These are phyloP conservation scores for Hypoxylon sp. DNA, from an alignment of 2,329 filamentous ascomycete species.

Conservation along the genomic window DNA sequence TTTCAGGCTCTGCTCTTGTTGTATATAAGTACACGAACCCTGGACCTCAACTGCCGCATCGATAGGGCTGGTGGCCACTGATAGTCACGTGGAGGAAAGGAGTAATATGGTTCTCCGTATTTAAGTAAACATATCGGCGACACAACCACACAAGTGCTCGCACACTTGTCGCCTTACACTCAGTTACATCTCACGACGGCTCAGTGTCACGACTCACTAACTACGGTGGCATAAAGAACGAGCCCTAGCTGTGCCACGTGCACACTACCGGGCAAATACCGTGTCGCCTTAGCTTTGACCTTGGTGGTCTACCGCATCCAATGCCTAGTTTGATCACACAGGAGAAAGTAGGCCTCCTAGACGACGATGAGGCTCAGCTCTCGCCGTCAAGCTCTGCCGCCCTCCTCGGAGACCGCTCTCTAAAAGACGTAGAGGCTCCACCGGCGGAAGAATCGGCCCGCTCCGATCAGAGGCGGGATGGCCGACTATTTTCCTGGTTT, in stretches of 20 bases:
- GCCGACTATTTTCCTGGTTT: conserved; percentile 32
- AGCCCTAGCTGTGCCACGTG: conserved; percentile 28
- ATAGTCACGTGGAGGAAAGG: conserved; percentile 8
- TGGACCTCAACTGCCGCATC: neutral
- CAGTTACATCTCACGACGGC: conserved; percentile 1
- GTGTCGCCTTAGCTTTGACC: neutral
- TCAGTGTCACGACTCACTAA: conserved; percentile 20
- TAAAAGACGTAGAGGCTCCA: conserved; percentile 28
- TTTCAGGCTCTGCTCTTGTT: neutral
- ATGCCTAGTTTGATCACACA: conserved; percentile 36
- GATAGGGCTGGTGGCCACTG: conserved; percentile 10
- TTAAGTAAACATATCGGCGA: conserved; percentile 5
- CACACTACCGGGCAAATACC: neutral
- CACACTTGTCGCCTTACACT: neutral
- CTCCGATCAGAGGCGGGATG: conserved; percentile 23
- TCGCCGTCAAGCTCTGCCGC: conserved; percentile 30
- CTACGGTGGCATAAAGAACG: conserved; percentile 19
- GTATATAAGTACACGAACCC: conserved; percentile 7
- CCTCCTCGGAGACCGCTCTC: conserved; percentile 30
- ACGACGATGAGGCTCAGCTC: conserved; percentile 31
- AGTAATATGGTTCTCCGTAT: conserved; percentile 17
- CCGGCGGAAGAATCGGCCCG: conserved; percentile 11
- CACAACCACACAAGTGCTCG: conserved; percentile 6
- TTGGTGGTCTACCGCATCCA: conserved; percentile 30
- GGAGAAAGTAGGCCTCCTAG: conserved; percentile 34